A percentile compares a stretch with the other conserved stretches of the same genome.
Evolutionary conservation across 169 alveolate species (phyloP).

Genomic region (Theileria parva): DNA sequence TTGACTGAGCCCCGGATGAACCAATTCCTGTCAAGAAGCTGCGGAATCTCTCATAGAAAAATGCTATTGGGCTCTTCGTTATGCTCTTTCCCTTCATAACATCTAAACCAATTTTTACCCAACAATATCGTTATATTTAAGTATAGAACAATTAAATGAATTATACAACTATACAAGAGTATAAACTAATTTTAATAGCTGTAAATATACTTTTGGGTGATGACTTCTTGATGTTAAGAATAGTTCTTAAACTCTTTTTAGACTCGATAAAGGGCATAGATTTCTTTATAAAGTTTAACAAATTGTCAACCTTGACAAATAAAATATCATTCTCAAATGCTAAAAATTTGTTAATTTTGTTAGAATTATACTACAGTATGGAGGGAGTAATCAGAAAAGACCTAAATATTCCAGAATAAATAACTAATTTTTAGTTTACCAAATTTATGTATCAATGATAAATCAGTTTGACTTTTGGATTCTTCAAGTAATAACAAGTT

Average conservation of each 20-base stretch:
- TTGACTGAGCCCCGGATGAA: constrained; percentile 66
- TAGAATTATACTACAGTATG: neutral
- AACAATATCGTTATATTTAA: too few species aligned
- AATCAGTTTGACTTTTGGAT: constrained; percentile 17
- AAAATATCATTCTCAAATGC: constrained; percentile 54
- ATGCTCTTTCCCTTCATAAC: constrained; percentile 21
- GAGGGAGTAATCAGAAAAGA: neutral
- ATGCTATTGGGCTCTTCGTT: constrained; percentile 50
- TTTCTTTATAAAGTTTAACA: constrained; percentile 43
- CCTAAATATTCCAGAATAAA: neutral
- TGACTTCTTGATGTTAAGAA: neutral
- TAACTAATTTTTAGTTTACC: neutral
- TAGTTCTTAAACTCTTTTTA: constrained; percentile 36
- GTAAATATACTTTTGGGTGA: neutral
- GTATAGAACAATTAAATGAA: too few species aligned
- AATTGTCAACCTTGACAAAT: constrained; percentile 48
- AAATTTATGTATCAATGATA: constrained; percentile 13
- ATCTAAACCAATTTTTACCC: neutral
- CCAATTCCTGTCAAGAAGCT: constrained; percentile 53
- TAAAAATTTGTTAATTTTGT: neutral
- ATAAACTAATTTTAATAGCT: neutral
- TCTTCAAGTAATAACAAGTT: constrained; percentile 49
- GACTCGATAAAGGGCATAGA: constrained; percentile 43
- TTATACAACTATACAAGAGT: neutral
- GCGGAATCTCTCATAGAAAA: constrained; percentile 72